Percentiles rank a stretch among this genome's conserved stretches.
These are phyloP conservation scores for Aspergillus pseudoglaucus DNA, from an alignment of 2,329 filamentous ascomycete genomes.

Conservation along the genomic window DNA sequence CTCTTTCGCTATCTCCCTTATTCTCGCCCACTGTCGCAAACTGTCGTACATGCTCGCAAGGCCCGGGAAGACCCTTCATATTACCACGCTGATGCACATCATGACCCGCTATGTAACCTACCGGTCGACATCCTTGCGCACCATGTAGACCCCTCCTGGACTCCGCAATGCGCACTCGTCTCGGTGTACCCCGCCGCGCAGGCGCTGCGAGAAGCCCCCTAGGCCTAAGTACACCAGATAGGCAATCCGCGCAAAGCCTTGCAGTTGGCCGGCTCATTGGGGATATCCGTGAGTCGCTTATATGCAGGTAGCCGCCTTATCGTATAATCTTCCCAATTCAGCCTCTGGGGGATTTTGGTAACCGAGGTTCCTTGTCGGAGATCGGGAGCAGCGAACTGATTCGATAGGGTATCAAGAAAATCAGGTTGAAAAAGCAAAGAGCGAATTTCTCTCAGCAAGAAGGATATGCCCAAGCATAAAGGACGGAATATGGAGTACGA, in stretches of 20 bases:
- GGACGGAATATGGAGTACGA: neutral
- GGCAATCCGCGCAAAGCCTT: conserved; percentile 23
- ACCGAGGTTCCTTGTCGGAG: neutral
- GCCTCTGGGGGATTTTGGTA: neutral
- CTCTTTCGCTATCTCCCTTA: neutral
- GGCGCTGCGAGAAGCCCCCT: neutral
- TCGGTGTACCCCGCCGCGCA: neutral
- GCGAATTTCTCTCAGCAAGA: neutral
- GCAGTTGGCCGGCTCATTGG: conserved; percentile 26
- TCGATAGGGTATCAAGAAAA: neutral
- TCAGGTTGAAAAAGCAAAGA: neutral
- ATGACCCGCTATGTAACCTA: neutral
- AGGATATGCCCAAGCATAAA: neutral
- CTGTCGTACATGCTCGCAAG: conserved; percentile 6
- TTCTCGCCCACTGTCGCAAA: conserved; percentile 11
- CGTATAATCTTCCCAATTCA: no score
- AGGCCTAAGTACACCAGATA: conserved; percentile 19
- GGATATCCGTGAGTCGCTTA: neutral
- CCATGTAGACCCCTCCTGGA: conserved; percentile 13
- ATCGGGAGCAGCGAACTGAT: no score
- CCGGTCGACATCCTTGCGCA: conserved; percentile 1
- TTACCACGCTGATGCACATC: neutral
- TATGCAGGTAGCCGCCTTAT: neutral
- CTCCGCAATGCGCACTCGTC: conserved; percentile 12
- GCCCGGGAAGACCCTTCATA: neutral